Evolutionary conservation across 1,139 yeast genomes (phyloP), one percentile per base, ranked within the genome.

Genomic region (Debaryomycetaceae sp.): DNA sequence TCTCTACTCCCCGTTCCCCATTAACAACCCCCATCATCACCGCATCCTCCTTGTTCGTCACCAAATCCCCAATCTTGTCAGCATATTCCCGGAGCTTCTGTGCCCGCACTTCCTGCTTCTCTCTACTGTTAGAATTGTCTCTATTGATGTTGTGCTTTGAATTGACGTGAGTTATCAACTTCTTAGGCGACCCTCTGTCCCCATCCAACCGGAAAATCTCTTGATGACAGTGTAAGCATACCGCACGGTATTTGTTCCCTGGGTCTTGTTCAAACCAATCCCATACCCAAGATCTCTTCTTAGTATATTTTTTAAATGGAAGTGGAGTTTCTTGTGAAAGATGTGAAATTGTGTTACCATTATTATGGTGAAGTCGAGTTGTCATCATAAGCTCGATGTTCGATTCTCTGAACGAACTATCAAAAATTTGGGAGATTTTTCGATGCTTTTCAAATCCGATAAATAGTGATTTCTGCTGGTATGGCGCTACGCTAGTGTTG

Each of bases 191-290:
- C 15, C 52, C 52, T 38, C 48, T 49, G 34, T 49, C 52, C n/a
- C 50, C 50, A 30, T 49, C 52, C 19, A 47, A 39, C 35, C 52
- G 32, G 34, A 44, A 49, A 9, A 49, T 46, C 28, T 49, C 51
- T 30, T 46, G 44, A 28, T 46, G 48, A 35, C 52, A 49, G 38
- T 36, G 42, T 13, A 49, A 34, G 35, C 52, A 49, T 8, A 49
- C 43, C 5, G 52, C 52, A 18, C 51, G 35, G 33, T 44, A 49
- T 31, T 49, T 49, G 34, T 49, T 49, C 16, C 34, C 41, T 17
- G 50, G 46, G 33, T 49, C 51, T 28, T 49, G 52, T 34, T 47
- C 52, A 18, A 49, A 46, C 52, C 52, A 49, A 39, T 48, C 52
- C 52, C 52, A 49, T 7, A 49, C 51, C 52, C 52, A 49, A 9